Evolutionary conservation across 768 basidiomycete genomes (phyloP), one percentile per base, ranked within the genome.

Genomic region (Clitopilus hobsonii): DNA sequence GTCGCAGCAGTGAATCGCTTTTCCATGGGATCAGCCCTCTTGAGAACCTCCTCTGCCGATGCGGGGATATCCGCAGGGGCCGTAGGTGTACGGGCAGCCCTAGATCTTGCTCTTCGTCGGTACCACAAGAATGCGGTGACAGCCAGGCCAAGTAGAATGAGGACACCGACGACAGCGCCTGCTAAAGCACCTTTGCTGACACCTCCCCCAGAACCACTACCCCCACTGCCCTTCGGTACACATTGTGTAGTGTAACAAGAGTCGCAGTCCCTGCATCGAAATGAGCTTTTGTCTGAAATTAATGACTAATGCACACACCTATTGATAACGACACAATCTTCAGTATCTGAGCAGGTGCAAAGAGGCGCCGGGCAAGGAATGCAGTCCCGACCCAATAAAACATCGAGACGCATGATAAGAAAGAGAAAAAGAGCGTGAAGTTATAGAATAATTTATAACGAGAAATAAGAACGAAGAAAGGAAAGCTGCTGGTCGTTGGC

Each of bases 11-110:
- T 50, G 6, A 69, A 62, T 6, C 76, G 67, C 65, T 89, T 89
- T 72, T 89, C 88, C 52, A 71, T 85, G 26, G 90, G 90, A 68
- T 92, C 88, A n/a, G 89, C 88, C 38, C 90, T 77, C 66, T 84
- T 88, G 56, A 92, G 84, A 28, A 92, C 91, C 8, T 84, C 82
- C 61, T 81, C 86, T 18, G 91, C 89, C 20, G 86, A 72, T 1
- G 88, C 90, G 30, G 89, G 89, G 18, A 82, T 69, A 62, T 92
- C 89, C 51, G 71, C 67, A 60, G 79, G 79, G 54, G 71, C 62
- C 55, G 83, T 81, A 27, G 60, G 65, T 14, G 56, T 64, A 20
- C 53, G 16, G 67, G 73, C 57, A 20, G 49, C 49, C 5, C 74
- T 74, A 14, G 77, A 66, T 52, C 78, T 79, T 41, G 67, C 66